phyloP scores from a whole-genome alignment of 148 eudicot species.

The Fallopia convolvulus region DNA sequence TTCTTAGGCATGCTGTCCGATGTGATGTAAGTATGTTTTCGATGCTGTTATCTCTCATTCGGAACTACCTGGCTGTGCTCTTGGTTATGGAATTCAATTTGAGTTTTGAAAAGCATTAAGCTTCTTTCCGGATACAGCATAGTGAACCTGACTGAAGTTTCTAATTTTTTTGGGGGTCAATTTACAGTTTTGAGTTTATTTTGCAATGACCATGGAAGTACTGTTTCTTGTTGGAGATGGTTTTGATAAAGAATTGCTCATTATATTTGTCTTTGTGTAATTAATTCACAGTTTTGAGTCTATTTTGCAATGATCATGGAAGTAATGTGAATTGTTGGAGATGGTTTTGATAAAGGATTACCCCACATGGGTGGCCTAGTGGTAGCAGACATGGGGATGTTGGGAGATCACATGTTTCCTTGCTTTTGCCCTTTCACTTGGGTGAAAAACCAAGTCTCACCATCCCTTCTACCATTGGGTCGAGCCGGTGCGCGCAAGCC shows the following conservation, averaged over 20 bases:
- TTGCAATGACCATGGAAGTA: background rate
- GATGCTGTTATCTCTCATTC: background rate
- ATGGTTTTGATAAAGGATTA: background rate
- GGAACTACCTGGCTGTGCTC: background rate
- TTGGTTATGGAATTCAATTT: background rate
- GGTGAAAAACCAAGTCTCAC: too few species aligned
- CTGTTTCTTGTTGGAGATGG: background rate
- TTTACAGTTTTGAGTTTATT: background rate
- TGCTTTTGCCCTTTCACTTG: too few species aligned
- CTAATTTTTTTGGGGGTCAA: background rate
- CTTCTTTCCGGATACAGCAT: background rate
- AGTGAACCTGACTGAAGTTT: background rate
- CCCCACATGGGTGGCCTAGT: too few species aligned
- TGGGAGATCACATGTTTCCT: too few species aligned
- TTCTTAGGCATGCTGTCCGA: constrained; percentile 69
- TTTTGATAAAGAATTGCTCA: background rate
- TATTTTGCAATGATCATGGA: background rate
- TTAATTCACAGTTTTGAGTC: background rate
- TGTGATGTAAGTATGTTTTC: constrained; percentile 49
- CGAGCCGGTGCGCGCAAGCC: too few species aligned
- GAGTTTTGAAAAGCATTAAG: background rate
- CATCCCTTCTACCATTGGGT: too few species aligned
- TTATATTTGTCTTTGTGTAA: background rate
- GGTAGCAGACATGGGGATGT: too few species aligned
- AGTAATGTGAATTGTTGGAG: background rate